A percentile compares a stretch with the other conserved stretches of the same genome.
Evolutionary conservation across 2,329 filamentous ascomycete species (phyloP).

Genomic region (Dactylellina drechsleri): DNA sequence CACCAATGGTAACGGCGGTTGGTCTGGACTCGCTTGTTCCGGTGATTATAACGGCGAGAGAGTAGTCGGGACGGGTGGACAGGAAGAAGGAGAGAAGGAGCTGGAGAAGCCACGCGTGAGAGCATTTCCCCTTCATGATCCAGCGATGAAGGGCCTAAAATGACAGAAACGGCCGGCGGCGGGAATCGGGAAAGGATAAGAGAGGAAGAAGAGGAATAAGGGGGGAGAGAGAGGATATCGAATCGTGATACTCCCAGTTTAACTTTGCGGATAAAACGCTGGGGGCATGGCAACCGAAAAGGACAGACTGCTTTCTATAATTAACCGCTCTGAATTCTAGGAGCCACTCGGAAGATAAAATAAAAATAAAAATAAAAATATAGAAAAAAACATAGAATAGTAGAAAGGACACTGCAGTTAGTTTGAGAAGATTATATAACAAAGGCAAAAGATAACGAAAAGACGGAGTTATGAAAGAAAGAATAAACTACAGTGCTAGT

Average conservation of each 20-base stretch:
- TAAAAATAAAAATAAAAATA: background rate
- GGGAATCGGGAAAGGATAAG: slow-evolving; percentile 1
- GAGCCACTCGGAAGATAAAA: background rate
- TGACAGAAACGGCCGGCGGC: background rate
- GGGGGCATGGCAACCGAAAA: no score
- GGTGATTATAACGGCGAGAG: slow-evolving; percentile 34
- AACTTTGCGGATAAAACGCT: no score
- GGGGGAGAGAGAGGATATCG: background rate
- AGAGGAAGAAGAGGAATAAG: background rate
- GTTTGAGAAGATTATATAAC: no score
- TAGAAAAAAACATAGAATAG: no score
- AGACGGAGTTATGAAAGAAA: no score
- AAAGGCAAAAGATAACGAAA: no score
- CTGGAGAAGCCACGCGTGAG: slow-evolving; percentile 44
- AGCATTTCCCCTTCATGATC: slow-evolving; percentile 53
- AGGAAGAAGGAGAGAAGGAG: slow-evolving; percentile 27
- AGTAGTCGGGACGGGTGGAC: slow-evolving; percentile 8
- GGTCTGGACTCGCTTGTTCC: slow-evolving; percentile 44
- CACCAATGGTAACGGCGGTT: slow-evolving; percentile 42
- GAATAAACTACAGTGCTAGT: no score
- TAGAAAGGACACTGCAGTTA: background rate
- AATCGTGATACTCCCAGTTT: background rate
- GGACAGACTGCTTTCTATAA: no score
- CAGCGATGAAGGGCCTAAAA: slow-evolving; percentile 15
- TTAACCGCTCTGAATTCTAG: no score